phyloP scores from a whole-genome alignment of 441 rosid species.

The Eutrema salsugineum region DNA sequence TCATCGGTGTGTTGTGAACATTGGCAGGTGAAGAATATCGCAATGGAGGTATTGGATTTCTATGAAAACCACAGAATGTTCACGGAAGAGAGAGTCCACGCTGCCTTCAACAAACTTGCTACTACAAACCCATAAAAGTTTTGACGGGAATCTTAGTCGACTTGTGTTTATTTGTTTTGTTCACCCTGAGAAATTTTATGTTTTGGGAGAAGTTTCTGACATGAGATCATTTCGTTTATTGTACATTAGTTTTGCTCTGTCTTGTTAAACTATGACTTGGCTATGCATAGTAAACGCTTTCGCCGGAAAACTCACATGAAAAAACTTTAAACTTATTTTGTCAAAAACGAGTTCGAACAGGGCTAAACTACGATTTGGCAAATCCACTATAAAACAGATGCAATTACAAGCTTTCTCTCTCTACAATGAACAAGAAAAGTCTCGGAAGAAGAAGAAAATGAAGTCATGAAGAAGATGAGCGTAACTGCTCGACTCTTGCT shows the following conservation, averaged over 20 bases:
- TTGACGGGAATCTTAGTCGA: neutral
- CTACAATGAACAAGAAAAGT: neutral
- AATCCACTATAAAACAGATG: too few relatives aligned
- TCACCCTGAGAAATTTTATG: neutral
- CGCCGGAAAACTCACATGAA: too few relatives aligned
- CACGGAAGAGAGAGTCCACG: slow-evolving; percentile 55
- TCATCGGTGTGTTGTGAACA: neutral
- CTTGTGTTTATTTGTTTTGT: neutral
- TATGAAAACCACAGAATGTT: slow-evolving; percentile 62
- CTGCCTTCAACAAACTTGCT: slow-evolving; percentile 66
- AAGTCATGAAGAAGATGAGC: neutral
- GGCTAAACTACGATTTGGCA: too few relatives aligned
- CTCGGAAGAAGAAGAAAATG: neutral
- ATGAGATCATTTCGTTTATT: neutral
- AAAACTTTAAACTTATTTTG: too few relatives aligned
- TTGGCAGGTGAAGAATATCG: slow-evolving; percentile 82
- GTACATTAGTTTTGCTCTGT: slow-evolving; percentile 5
- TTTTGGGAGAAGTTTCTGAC: neutral
- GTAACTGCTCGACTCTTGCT: neutral
- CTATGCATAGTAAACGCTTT: neutral
- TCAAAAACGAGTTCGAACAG: too few relatives aligned
- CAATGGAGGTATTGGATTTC: slow-evolving; percentile 86
- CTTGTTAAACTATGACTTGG: neutral
- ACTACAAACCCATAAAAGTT: slow-evolving; percentile 38
- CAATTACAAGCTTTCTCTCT: neutral